Evolutionary conservation across 2,329 filamentous ascomycete genomes (phyloP).

Genomic region (Shiraia bambusicola): DNA sequence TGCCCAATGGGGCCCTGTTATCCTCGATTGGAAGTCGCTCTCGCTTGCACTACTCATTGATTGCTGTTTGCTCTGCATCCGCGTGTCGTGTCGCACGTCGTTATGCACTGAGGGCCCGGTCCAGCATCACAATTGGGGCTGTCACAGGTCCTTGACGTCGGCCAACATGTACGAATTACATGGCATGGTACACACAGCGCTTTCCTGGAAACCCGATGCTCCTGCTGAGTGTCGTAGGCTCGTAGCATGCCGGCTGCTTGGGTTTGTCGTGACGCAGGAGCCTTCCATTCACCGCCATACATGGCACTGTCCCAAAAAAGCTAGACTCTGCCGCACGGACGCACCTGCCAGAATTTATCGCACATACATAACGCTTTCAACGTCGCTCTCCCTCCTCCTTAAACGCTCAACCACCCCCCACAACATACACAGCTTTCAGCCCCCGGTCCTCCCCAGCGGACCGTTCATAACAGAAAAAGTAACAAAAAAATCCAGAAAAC

Average conservation of each 20-base stretch:
- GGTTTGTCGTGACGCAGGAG: constrained; percentile 8
- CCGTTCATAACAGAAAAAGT: constrained; percentile 42
- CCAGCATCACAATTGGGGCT: too few species aligned
- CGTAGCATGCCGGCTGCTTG: constrained; percentile 2
- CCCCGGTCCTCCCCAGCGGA: constrained; percentile 34
- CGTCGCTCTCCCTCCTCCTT: constrained; percentile 16
- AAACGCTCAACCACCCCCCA: constrained; percentile 27
- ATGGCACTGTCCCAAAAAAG: constrained; percentile 17
- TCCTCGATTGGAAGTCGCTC: too few species aligned
- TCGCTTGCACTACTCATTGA: too few species aligned
- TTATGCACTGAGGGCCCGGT: too few species aligned
- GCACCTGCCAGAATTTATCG: constrained; percentile 27
- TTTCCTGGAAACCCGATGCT: too few species aligned
- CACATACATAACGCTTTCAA: constrained; percentile 21
- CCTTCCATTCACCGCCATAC: constrained; percentile 27
- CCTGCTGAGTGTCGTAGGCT: background rate
- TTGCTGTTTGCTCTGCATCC: too few species aligned
- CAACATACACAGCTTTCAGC: constrained; percentile 29
- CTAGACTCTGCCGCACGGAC: constrained; percentile 22
- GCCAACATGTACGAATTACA: too few species aligned
- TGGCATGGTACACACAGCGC: too few species aligned
- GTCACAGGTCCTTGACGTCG: too few species aligned
- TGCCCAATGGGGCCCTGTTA: too few species aligned
- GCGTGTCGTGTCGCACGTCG: too few species aligned
- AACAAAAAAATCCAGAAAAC: constrained; percentile 45